These are phyloP conservation scores for Cucumis hystrix DNA, from an alignment of 306 rosid genomes.

Conservation along the genomic window DNA sequence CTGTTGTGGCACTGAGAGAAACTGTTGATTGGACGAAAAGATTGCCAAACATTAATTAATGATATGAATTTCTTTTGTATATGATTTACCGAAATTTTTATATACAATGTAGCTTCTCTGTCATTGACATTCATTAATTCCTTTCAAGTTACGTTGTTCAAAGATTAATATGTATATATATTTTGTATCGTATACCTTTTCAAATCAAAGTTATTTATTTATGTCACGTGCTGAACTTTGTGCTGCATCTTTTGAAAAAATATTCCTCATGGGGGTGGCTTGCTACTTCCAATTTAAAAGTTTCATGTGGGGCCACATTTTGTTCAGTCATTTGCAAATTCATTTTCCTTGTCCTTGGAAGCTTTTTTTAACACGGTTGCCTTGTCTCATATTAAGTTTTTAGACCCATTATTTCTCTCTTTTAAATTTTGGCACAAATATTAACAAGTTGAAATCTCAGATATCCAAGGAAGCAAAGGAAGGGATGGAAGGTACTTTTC, in stretches of 20 bases:
- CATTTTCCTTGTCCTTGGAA: background rate
- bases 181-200: background rate
- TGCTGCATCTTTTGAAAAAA: background rate
- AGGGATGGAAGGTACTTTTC: conserved; percentile 21
- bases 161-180: background rate
- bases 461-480: conserved; percentile 27
- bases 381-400: background rate
- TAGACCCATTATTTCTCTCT: background rate
- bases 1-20: background rate
- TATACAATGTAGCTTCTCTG: background rate
- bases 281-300: background rate
- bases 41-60: background rate
- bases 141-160: background rate
- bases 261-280: background rate
- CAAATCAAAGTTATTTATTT: background rate
- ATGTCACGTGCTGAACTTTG: background rate
- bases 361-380: background rate
- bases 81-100: background rate
- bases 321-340: background rate
- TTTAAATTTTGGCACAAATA: background rate
- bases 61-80: background rate
- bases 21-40: background rate
- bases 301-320: background rate
- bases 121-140: background rate
- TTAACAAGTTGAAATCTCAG: conserved; percentile 15